Conservation (phyloP, 2,329 filamentous ascomycete genomes). For the Lasiodiplodia sp. region DNA sequence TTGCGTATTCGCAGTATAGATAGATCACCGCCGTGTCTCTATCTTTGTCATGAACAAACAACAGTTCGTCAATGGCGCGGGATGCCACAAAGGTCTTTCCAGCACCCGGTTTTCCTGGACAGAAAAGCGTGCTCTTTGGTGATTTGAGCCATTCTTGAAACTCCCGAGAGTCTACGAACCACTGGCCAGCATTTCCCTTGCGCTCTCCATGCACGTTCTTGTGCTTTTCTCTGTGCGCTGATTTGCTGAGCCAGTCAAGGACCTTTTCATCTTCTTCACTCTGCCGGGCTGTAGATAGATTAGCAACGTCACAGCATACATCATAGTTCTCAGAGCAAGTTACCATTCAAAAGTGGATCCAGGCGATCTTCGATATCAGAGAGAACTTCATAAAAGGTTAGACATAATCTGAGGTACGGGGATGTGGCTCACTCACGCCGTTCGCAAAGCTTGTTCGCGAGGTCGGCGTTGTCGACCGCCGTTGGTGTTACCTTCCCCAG, state of each 20-base stretch:
- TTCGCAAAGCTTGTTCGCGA: not conserved
- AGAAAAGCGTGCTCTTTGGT: slow-evolving; percentile 42
- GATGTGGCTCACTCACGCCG: no score
- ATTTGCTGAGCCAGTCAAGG: slow-evolving; percentile 38
- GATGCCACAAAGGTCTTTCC: slow-evolving; percentile 53
- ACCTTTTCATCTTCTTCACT: no score
- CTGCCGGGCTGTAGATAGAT: no score
- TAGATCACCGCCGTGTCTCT: slow-evolving; percentile 31
- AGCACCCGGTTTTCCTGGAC: slow-evolving; percentile 51
- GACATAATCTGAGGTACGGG: no score
- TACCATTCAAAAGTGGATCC: no score
- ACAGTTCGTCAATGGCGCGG: slow-evolving; percentile 43
- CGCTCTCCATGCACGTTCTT: slow-evolving; percentile 36
- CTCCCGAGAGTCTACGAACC: slow-evolving; percentile 38
- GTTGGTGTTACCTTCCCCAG: not conserved
- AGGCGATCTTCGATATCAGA: no score
- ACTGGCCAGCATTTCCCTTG: slow-evolving; percentile 39
- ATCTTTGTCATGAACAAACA: not conserved
- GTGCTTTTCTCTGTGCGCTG: slow-evolving; percentile 42
- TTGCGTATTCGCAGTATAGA: slow-evolving; percentile 42
- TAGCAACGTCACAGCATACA: no score
- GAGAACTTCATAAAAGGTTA: no score
- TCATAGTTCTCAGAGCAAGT: no score
- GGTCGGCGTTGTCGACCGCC: not conserved
- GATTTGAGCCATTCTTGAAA: slow-evolving; percentile 40